Evolutionary conservation across 805 yeast species (phyloP), one percentile per base, ranked within the genome.

Genomic region (Kodamaea neixiangensis): DNA sequence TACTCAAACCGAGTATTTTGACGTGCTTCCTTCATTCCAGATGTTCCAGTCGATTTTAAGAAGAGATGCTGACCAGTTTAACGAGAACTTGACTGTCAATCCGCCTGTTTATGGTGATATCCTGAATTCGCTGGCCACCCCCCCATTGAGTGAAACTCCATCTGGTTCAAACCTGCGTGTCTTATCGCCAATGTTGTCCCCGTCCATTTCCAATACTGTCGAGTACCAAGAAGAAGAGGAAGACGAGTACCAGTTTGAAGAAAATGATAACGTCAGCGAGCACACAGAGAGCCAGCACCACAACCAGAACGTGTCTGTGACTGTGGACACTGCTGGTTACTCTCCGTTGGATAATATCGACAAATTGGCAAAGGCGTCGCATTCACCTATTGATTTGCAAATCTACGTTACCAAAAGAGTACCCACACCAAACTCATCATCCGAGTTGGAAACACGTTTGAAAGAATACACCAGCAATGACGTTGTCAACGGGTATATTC

Each of bases 1-100:
- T 29, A 58, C 72, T 1, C 71, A 67, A 44, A 69, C 75, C 2
- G 71, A 70, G 45, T 69, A 51, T 75, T 75, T 81, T 46, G 89
- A 85, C 57, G 78, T 85, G 2, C 63, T 85, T 33, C 91, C 89
- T 0, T 82, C 89, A 0, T 85, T 84, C 59, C 87, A 84, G 54
- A 81, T 85, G 84, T 83, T 82, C 58, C 83, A 81, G 57, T 76
- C 78, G 58, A 66, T 77, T 59, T 56, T 77, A 67, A 54, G 73
- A 60, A 48, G 82, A 62, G 60, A 77, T 61, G 73, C 69, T 48
- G 56, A 57, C 25, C 76, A 74, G 51, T 72, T 73, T 46, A 62
- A 61, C 46, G 77, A 74, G 50, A 62, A 68, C 47, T 55, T 65
- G 11, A 50, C 61, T 15, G 65, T 65, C 0, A 40, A 51, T 4